Evolutionary conservation across 805 yeast species (phyloP), one percentile per base, ranked within the genome.

Genomic region (Debaryomyces prosopidis): DNA sequence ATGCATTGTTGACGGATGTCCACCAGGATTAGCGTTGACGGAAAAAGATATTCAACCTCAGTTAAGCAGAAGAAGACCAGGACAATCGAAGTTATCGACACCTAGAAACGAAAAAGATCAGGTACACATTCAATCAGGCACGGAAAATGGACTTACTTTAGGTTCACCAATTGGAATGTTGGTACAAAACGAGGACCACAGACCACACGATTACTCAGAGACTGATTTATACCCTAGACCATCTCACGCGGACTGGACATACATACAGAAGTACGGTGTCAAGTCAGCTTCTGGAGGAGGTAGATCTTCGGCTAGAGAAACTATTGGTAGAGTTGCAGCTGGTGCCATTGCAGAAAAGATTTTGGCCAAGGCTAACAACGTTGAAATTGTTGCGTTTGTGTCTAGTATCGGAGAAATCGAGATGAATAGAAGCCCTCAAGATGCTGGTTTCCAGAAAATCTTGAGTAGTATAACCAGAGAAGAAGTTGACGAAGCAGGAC

Each of bases 241-340:
- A 20, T 88, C 96, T 26, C 99, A 94, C 68, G 98, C 99, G 15
- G 99, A 94, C 69, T 90, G 77, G 78, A 94, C 99, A 17, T 94
- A 94, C 70, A 75, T 88, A 61, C 76, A 80, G 53, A 94, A 94
- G 69, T 94, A 94, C 71, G 96, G 97, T 36, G 78, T 84, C 55
- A 94, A 94, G 71, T 95, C 97, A 4, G 81, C 96, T 4, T 85
- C 95, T 31, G 99, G 99, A 42, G 99, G 99, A 61, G 99, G 99
- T 51, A 82, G 99, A 64, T 87, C 97, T 10, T 83, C 92, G 37
- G 99, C 99, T 7, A 83, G 99, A 68, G 99, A 94, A 71, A 94
- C 99, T 36, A 94, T 94, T 58, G 99, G 99, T 46, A 82, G 99
- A 68, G 99, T 94, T 43, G 98, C 98, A 39, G 98, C 97, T 7